Evolutionary conservation across 108 stramenopile species (phyloP), one percentile per base, ranked within the genome.

Genomic region (Cyclostephanos invisitatus): DNA sequence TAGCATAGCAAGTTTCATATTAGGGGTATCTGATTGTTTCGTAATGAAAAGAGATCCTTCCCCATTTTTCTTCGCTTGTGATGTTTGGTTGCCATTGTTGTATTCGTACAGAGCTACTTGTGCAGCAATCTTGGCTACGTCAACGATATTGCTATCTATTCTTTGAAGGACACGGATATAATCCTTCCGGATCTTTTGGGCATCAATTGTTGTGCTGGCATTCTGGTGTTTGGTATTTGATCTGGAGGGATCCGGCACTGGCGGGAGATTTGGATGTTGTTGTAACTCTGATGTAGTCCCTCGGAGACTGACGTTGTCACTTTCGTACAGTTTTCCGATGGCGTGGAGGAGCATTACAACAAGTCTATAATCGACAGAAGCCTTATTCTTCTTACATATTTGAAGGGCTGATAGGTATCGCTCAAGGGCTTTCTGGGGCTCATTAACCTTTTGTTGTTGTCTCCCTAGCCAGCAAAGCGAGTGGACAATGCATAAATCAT

Each of bases 41-140:
- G 77, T 72, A 12, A 93, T 29, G 66, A 93, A 90, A 35, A 93
- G 60, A 6, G 85, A 83, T 24, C 89, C 91, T 74, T 93, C 91
- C 9, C 86, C 79, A 64, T 85, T 73, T 32, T 70, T 72, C 67
- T 90, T 90, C 60, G 81, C 77, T 89, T 88, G 90, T 35, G 59
- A 59, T 46, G 44, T 46, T 67, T 74, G 62, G 7, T 73, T 40
- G 11, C 22, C 20, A 12, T 47, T 65, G 46, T 54, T 64, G 72
- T 82, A 91, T 81, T 93, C 85, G 77, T 90, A 92, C 12, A 92
- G 79, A n/a, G 86, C 91, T 1, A 89, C 89, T 64, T 93, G 92
- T 0, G 89, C 87, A 15, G 89, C 88, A 44, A 78, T 74, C n/a
- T 66, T 86, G n/a, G 74, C 29, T 72, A 93, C 88, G 62, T 91